These are phyloP conservation scores for Nemania sp. DNA, from an alignment of 2,329 filamentous ascomycete species.

Conservation along the genomic window DNA sequence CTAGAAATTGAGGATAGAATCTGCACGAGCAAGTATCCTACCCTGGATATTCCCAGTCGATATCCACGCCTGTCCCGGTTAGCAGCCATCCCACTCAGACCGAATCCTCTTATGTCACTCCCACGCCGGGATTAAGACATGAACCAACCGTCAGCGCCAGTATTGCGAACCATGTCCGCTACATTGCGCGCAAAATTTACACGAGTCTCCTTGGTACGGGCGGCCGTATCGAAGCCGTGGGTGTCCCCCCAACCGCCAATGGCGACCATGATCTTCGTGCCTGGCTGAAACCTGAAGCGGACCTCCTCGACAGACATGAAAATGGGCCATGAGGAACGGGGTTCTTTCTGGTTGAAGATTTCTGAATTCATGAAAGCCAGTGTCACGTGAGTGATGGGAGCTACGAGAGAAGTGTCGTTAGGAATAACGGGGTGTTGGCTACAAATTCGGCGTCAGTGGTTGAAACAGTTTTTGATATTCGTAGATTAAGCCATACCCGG, in stretches of 20 bases:
- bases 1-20: not conserved
- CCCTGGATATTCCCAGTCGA: constrained; percentile 65
- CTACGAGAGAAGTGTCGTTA: constrained; percentile 40
- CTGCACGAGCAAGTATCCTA: constrained; percentile 16
- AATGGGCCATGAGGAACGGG: constrained; percentile 50
- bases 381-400: constrained; percentile 57
- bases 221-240: constrained; percentile 55
- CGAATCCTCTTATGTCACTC: not conserved
- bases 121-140: not conserved
- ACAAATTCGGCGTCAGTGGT: not conserved
- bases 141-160: constrained; percentile 59
- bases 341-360: constrained; percentile 50
- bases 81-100: not conserved
- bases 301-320: constrained; percentile 57
- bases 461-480: not conserved
- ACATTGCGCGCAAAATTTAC: constrained; percentile 61
- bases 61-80: constrained; percentile 48
- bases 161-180: constrained; percentile 53
- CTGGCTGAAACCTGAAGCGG: constrained; percentile 54
- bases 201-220: constrained; percentile 51
- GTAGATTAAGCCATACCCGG: constrained; percentile 30
- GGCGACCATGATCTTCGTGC: constrained; percentile 63
- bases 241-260: constrained; percentile 69
- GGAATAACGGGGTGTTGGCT: constrained; percentile 40
- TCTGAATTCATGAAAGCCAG: constrained; percentile 57